Evolutionary conservation across 768 basidiomycete species (phyloP), one percentile per base, ranked within the genome.

Genomic region (Gymnopilus dilepis): DNA sequence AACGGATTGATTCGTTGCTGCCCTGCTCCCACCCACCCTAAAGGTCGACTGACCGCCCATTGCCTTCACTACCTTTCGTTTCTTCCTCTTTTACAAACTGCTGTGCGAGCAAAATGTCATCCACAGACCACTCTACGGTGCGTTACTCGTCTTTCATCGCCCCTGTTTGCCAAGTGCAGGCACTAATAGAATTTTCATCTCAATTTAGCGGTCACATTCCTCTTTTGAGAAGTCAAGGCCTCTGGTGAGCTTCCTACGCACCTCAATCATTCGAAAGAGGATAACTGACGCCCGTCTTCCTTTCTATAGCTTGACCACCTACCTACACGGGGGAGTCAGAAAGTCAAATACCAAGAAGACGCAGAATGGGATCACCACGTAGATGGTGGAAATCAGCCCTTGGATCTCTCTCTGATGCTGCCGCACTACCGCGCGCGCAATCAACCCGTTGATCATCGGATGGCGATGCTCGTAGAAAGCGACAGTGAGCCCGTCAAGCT

Each of bases 351-450:
- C 66, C 78, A 79, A 24, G 77, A 80, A 26, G 77, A 82, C 40
- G 80, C 84, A 15, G 82, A 85, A 61, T 90, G 88, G 84, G 91
- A 92, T 69, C 89, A 86, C 67, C 70, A 80, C 51, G 77, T 90
- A 65, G 83, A 89, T 62, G 78, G 80, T 15, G 79, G 81, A 11
- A 74, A 78, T 59, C 72, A 77, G 33, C 74, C 86, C 11, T 76
- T 91, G 60, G 88, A 92, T 67, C 69, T 90, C 55, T 85, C 87
- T 22, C 83, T 93, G 50, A 82, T 85, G 22, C 78, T 93, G 47
- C 91, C 91, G 1, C 91, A 92, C 69, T 91, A 91, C 69, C 90
- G 91, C 41, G 90, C 91, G 11, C 84, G 85, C 37, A 77, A 85
- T 65, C 90, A 92, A 67, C 91, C 91, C 0, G 72, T 89, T 28